Percentiles rank a stretch among this genome's conserved stretches.
Conservation (phyloP, 2,329 filamentous ascomycete genomes). For the Tolypocladium nubicola region DNA sequence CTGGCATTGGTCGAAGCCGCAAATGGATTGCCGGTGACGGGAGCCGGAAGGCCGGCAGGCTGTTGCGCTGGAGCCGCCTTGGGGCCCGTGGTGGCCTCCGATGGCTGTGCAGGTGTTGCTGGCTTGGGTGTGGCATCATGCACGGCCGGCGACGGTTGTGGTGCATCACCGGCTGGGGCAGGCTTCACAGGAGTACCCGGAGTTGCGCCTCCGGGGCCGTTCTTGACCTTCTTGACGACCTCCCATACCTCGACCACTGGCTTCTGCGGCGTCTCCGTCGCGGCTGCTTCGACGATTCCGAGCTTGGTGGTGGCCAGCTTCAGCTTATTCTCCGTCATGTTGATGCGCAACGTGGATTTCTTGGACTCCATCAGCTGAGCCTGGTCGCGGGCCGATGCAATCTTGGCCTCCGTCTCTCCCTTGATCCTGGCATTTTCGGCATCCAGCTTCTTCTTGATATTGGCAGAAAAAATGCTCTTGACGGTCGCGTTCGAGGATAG, state of each 20-base stretch:
- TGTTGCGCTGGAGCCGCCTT: slow-evolving; percentile 9
- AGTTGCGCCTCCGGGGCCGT: slow-evolving; percentile 14
- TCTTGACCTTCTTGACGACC: slow-evolving; percentile 68
- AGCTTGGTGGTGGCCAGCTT: slow-evolving; percentile 60
- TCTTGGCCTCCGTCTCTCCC: slow-evolving; percentile 44
- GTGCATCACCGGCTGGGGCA: background rate
- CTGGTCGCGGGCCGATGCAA: slow-evolving; percentile 44
- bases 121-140: background rate
- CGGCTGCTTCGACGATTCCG: slow-evolving; percentile 69
- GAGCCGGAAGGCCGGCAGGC: slow-evolving; percentile 10
- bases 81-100: slow-evolving; percentile 1
- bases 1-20: slow-evolving; percentile 11
- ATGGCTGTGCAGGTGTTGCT: slow-evolving; percentile 5
- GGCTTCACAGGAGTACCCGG: slow-evolving; percentile 7
- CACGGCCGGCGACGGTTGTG: background rate
- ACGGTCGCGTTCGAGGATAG: slow-evolving; percentile 45
- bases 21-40: slow-evolving; percentile 21
- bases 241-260: slow-evolving; percentile 83
- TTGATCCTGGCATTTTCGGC: slow-evolving; percentile 51
- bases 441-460: slow-evolving; percentile 62
- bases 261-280: slow-evolving; percentile 72
- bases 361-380: slow-evolving; percentile 65
- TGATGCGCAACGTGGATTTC: slow-evolving; percentile 63
- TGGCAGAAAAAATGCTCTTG: slow-evolving; percentile 46
- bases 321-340: slow-evolving; percentile 65